Evolutionary conservation across 2,329 filamentous ascomycete species (phyloP).

Genomic region (Neonectria neomacrospora): DNA sequence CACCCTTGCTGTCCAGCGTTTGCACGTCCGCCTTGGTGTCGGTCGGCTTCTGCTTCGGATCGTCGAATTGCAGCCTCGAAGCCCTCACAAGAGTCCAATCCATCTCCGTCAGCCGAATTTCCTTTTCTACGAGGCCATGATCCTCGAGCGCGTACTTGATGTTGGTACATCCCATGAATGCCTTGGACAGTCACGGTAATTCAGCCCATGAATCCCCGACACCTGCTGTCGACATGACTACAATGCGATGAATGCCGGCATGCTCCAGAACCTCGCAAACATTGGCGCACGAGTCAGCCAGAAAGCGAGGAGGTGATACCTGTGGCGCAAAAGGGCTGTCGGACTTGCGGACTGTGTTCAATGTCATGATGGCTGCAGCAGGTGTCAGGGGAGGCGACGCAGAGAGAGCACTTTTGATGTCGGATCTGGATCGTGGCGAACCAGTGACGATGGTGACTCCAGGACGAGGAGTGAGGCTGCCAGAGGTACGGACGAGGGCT

Average conservation of each 20-base stretch:
- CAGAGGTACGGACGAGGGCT: slow-evolving; percentile 51
- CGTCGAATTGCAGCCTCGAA: slow-evolving; percentile 46
- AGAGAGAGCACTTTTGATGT: slow-evolving; percentile 45
- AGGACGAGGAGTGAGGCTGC: slow-evolving; percentile 28
- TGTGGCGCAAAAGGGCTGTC: slow-evolving; percentile 54
- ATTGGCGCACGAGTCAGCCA: slow-evolving; percentile 52
- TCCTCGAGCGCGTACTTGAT: slow-evolving; percentile 54
- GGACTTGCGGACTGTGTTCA: slow-evolving; percentile 54
- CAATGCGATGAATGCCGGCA: slow-evolving; percentile 47
- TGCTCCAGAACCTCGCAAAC: slow-evolving; percentile 48
- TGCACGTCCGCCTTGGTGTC: slow-evolving; percentile 31
- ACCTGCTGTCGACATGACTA: slow-evolving; percentile 54
- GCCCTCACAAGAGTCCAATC: slow-evolving; percentile 53
- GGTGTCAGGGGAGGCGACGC: slow-evolving; percentile 37
- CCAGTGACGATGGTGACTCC: slow-evolving; percentile 49
- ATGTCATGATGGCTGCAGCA: slow-evolving; percentile 51
- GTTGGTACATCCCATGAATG: slow-evolving; percentile 53
- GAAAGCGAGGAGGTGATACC: slow-evolving; percentile 52
- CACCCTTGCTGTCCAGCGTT: slow-evolving; percentile 46
- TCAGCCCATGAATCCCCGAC: slow-evolving; percentile 52
- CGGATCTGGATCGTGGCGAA: slow-evolving; percentile 49
- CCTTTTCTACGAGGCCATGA: slow-evolving; percentile 50
- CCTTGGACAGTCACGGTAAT: slow-evolving; percentile 49
- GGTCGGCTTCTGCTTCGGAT: slow-evolving; percentile 33
- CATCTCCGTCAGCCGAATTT: slow-evolving; percentile 49